Evolutionary conservation across 2,329 filamentous ascomycete species (phyloP), one percentile per base, ranked within the genome.

Genomic region (Hirsutella rhossiliensis): DNA sequence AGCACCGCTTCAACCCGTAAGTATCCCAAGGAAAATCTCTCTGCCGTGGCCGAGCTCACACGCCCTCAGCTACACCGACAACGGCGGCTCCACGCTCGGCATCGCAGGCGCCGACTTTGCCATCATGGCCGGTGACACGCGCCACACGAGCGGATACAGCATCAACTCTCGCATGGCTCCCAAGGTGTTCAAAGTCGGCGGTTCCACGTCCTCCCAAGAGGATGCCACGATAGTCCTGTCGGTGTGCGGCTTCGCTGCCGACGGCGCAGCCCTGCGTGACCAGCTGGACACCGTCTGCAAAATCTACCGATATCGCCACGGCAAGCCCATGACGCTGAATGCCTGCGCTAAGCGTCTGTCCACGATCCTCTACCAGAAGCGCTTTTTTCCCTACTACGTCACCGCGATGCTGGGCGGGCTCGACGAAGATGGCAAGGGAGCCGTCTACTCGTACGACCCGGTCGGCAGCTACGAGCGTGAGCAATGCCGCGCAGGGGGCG

Each of bases 371-470:
- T 98, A 98, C 73, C 76, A 82, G 65, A 97, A 97, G 73, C 87
- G 92, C 41, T 98, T 98, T 74, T 98, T 98, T 73, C 92, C 92
- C 19, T 98, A 95, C 78, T 98, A 98, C 66, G 87, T 94, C 46
- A 81, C 90, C 58, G 90, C 90, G 29, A 97, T 98, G 63, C 73
- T 98, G 40, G 92, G 85, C 40, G 92, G 92, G 18, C 68, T 98
- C 49, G 94, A 98, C 57, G 92, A 97, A 69, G 82, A 97, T 50
- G 92, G 92, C 55, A 85, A 82, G 64, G 94, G 92, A 47, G 90
- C 90, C 43, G 75, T 98, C 48, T 98, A 96, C 75, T 92, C 85
- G 51, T 98, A 98, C 69, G 92, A 98, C 62, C 92, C 92, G 1
- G 92, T 98, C 37, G 92, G 92, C 54, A 94, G 87, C 62, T 98